phyloP scores from a whole-genome alignment of 345 rosid genomes.

The Populus nigra region DNA sequence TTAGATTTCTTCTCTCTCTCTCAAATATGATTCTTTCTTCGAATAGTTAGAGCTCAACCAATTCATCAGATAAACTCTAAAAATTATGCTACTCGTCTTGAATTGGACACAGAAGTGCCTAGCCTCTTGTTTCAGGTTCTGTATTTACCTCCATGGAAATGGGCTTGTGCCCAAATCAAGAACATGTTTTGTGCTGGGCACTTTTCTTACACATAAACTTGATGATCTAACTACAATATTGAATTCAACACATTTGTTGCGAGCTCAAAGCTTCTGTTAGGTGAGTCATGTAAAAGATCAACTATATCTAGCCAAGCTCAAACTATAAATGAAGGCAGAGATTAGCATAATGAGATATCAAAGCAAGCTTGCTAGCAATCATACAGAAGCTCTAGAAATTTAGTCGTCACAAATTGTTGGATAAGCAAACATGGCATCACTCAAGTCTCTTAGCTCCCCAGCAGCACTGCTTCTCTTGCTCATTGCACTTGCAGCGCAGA shows the following conservation, averaged over 20 bases:
- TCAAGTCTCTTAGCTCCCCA: constrained; percentile 5
- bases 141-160: background rate
- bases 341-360: background rate
- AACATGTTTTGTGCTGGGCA: background rate
- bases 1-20: background rate
- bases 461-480: constrained; percentile 28
- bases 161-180: background rate
- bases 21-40: background rate
- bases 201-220: background rate
- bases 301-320: background rate
- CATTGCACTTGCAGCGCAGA: constrained; percentile 28
- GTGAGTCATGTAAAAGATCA: constrained; percentile 23
- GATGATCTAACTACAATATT: background rate
- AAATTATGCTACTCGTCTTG: background rate
- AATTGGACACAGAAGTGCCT: background rate
- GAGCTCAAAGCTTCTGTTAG: constrained; percentile 12
- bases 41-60: background rate
- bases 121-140: background rate
- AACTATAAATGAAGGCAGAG: constrained; percentile 23
- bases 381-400: background rate
- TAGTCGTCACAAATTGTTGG: background rate
- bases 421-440: constrained; percentile 12
- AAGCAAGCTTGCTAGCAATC: background rate
- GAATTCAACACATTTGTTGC: constrained; percentile 7
- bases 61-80: background rate